Conservation (phyloP, 164 flowering plant species). For the Warburgia ugandensis region DNA sequence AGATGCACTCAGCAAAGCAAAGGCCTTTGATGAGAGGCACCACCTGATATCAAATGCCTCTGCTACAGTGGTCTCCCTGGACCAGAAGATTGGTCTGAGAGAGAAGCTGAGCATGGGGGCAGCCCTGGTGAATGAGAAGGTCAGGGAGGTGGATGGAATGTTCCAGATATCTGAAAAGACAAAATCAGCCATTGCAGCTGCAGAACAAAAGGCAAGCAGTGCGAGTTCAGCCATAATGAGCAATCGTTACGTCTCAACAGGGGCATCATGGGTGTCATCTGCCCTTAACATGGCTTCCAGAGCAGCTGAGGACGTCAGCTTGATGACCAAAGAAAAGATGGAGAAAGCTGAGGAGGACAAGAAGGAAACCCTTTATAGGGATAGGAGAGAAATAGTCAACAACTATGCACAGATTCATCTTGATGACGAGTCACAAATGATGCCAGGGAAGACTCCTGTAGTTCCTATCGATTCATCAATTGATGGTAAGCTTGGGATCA, state of each 20-base stretch:
- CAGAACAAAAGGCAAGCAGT: conserved; percentile 60
- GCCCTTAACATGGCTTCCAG: conserved; percentile 48
- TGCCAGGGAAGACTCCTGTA: conserved; percentile 18
- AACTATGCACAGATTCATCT: conserved; percentile 41
- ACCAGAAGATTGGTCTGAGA: conserved; percentile 51
- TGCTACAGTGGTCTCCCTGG: conserved; percentile 56
- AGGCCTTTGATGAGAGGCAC: conserved; percentile 54
- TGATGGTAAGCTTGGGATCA: conserved; percentile 27
- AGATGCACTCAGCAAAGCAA: conserved; percentile 73
- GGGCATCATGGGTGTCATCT: conserved; percentile 68
- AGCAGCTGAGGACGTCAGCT: conserved; percentile 64
- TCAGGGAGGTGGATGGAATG: conserved; percentile 54
- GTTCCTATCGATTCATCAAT: conserved; percentile 27
- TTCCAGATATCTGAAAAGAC: conserved; percentile 62
- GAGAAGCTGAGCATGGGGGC: conserved; percentile 55
- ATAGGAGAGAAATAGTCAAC: conserved; percentile 29
- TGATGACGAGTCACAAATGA: conserved; percentile 22
- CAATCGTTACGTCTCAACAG: conserved; percentile 51
- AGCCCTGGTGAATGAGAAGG: conserved; percentile 53
- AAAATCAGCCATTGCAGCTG: conserved; percentile 49
- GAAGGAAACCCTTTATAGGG: conserved; percentile 34
- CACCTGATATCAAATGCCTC: conserved; percentile 58
- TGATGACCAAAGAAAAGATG: conserved; percentile 62
- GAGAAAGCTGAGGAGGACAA: conserved; percentile 69
- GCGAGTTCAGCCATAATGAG: conserved; percentile 65